Base-by-base conservation (phyloP, 2,329 filamentous ascomycete genomes). In the Monilinia polystroma region DNA sequence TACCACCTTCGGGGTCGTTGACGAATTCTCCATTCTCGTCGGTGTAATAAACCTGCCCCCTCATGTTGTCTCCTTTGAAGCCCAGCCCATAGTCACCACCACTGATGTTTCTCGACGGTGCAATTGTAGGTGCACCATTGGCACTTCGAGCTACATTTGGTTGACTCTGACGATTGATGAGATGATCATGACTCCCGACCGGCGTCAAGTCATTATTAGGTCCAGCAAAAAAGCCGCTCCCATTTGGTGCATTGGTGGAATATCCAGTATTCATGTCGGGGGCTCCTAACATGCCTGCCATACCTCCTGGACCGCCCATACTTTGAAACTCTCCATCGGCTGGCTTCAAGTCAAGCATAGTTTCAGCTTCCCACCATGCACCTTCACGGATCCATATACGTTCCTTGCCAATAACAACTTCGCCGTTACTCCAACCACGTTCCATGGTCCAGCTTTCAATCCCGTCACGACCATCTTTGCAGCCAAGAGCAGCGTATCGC, bases 321-420 rank as follows among this genome's bases (percentile, higher is more conserved):
- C 56, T 52, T 53, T 53, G 32, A 38, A 73, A 74, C 29, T 66
- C 72, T 54, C 78, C 41, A 66, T 75, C 67, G 59, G 71, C 52
- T 66, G 78, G 76, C 78, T 95, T 94, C 73, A 96, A 83, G 75
- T 99, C 95, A 38, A 98, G 87, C 90, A 97, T 96, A 69, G 87
- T 91, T 80, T 99, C 95, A 6, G 93, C 94, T 78, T 98, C 94
- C 94, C 94, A 98, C 94, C 95, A 99, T 2, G 93, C 91, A 67
- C 82, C 85, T 78, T 99, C 95, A 60, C 94, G 87, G 82, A 98
- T 93, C 95, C 95, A 99, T 53, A 99, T 88, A 43, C 95, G 90
- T 78, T 98, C 93, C 67, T 88, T 89, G 66, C 95, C 95, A 43
- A 98, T 83, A 6, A 97, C 87, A 2, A 98, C 93, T 79, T 98